Evolutionary conservation across 228 moss, liverwort and hornwort species (phyloP).

Genomic region (Sphagnum fallax): DNA sequence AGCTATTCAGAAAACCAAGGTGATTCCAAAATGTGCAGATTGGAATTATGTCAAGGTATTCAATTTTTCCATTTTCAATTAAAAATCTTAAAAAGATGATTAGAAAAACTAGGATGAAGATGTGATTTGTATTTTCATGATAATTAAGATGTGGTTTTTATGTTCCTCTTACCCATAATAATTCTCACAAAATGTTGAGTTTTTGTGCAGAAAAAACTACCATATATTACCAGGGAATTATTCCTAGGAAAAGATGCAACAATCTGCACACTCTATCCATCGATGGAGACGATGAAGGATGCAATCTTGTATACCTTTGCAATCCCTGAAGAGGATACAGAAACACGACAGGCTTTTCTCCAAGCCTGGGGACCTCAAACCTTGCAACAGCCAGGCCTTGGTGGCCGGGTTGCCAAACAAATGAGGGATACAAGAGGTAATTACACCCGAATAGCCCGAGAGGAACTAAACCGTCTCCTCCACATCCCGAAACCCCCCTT

Average conservation of each 20-base stretch:
- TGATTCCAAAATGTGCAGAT: neutral
- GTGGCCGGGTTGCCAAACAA: neutral
- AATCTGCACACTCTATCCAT: neutral
- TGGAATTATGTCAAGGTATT: neutral
- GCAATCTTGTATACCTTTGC: neutral
- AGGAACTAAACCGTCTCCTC: neutral
- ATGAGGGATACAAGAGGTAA: neutral
- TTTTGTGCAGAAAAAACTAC: neutral
- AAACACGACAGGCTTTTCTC: neutral
- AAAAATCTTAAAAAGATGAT: neutral
- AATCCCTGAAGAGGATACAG: neutral
- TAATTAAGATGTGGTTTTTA: neutral
- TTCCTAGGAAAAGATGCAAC: neutral
- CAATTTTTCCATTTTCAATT: neutral
- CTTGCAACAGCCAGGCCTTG: no score
- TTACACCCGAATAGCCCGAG: neutral
- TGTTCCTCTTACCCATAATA: neutral
- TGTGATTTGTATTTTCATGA: neutral
- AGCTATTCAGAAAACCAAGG: neutral
- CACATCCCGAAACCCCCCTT: neutral
- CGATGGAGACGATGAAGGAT: neutral
- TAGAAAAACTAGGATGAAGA: neutral
- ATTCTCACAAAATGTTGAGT: neutral
- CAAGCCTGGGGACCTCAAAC: neutral
- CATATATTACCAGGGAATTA: neutral